phyloP scores from a whole-genome alignment of 192 early-diverging fungal genomes.

The Coemansia javaensis region DNA sequence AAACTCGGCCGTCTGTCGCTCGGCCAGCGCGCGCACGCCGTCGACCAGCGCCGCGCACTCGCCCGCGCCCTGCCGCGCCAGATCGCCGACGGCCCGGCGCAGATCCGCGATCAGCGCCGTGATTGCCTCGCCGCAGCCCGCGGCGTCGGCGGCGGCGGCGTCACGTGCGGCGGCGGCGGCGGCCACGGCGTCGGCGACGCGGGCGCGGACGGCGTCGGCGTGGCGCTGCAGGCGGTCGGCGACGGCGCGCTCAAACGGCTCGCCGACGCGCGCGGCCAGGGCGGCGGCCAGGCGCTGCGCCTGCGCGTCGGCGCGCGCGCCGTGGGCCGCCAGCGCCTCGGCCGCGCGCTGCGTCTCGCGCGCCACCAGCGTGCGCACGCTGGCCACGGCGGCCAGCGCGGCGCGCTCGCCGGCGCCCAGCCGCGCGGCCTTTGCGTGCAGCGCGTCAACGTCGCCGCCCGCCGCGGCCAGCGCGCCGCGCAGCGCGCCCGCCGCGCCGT shows the following conservation, averaged over 20 bases:
- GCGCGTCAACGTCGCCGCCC: not conserved
- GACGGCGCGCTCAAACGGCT: slow-evolving; percentile 9
- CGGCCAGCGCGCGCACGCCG: not conserved
- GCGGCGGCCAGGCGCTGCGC: slow-evolving; percentile 11
- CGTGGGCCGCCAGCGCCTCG: not conserved
- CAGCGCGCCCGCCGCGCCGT: slow-evolving; percentile 25
- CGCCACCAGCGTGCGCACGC: slow-evolving; percentile 3
- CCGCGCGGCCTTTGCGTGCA: slow-evolving; percentile 16
- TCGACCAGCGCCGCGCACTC: not conserved
- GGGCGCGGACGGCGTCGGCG: no score
- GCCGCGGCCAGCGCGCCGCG: slow-evolving; percentile 8
- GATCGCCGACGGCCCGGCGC: not conserved
- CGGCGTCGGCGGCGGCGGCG: not conserved
- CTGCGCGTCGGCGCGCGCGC: slow-evolving; percentile 1
- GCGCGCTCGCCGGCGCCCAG: slow-evolving; percentile 19
- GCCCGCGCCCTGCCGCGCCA: no score
- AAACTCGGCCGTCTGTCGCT: not conserved
- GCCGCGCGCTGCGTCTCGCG: not conserved
- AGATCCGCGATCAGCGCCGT: not conserved
- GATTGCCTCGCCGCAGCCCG: not conserved
- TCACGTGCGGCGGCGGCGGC: not conserved
- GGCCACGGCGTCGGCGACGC: not conserved
- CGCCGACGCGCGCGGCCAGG: slow-evolving; percentile 26
- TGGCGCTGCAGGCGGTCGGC: not conserved
- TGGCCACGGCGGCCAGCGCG: slow-evolving; percentile 8